Evolutionary conservation across 176 grass and related monocot species (phyloP), one percentile per base, ranked within the genome.

Genomic region (Tuctoria greenei): DNA sequence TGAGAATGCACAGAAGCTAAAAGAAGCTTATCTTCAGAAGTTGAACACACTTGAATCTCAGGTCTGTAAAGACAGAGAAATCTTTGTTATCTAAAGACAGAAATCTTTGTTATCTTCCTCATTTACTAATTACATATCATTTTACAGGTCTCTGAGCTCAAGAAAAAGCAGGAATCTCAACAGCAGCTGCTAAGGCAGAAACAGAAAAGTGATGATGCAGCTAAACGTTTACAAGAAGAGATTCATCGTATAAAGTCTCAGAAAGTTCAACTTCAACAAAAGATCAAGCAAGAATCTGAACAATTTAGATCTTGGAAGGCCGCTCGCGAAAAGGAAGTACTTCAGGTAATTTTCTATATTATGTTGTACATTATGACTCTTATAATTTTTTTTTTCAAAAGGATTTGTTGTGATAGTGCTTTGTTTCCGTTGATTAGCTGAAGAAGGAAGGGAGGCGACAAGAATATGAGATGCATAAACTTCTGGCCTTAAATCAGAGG

Each of bases 381-480:
- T 27, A 75, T 14, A 69, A 20, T 24, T 81, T 20, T 4, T 4
- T 62, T 44, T 59, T 81, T 7, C 74, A 4, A 4, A 62, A 31
- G 49, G 17, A 61, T 10, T 46, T 15, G 1, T 44, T 50, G 14
- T 79, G 15, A 88, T 41, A 59, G 21, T 2, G 63, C 4, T 40
- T 14, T 72, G 39, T 77, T 69, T 69, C 46, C 35, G 67, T 56
- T 88, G 79, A 82, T 58, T 84, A 94, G 95, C 84, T 98, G 38
- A 94, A 98, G 79, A 98, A 94, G 80, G 91, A 98, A 88, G 95
- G 89, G n/a, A 79, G 95, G 73, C 77, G 89, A 28, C 92, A 86
- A 67, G 89, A 98, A 84, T 98, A 94, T 83, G 95, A 98, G 82
- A 98, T 98, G 95, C 91, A 92, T 79, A 98, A 94, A 63, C 91